Conservation (phyloP, 2,329 filamentous ascomycete genomes). For the Aspergillus eucalypticola region DNA sequence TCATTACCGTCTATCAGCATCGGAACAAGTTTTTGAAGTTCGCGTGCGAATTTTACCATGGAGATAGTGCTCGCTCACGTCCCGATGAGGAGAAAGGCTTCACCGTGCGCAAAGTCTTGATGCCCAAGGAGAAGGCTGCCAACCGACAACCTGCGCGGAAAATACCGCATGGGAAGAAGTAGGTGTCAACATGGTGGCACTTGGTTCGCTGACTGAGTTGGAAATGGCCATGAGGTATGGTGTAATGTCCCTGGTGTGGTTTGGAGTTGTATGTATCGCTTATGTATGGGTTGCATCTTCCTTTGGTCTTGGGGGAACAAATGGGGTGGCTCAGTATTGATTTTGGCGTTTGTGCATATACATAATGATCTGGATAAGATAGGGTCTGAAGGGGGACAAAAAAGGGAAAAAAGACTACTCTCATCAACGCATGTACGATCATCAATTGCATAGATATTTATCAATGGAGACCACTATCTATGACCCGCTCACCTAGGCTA, state of each 20-base stretch:
- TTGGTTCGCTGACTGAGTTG: neutral
- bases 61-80: slow-evolving; percentile 45
- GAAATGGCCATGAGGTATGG: neutral
- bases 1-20: slow-evolving; percentile 68
- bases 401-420: neutral
- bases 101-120: slow-evolving; percentile 40
- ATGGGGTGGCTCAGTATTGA: neutral
- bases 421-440: neutral
- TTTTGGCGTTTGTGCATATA: neutral
- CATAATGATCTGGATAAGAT: neutral
- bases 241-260: neutral
- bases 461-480: neutral
- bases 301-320: neutral
- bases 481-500: neutral
- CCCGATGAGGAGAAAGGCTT: slow-evolving; percentile 46
- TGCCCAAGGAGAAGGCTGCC: slow-evolving; percentile 28
- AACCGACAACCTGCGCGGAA: slow-evolving; percentile 30
- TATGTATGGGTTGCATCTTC: neutral
- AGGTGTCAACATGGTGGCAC: neutral
- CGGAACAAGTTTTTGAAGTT: slow-evolving; percentile 43
- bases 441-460: neutral
- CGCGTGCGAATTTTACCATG: slow-evolving; percentile 49
- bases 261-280: neutral
- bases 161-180: slow-evolving; percentile 18
- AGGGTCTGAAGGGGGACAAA: neutral